phyloP scores from a whole-genome alignment of 2,329 filamentous ascomycete genomes.

The Knufia fluminis region DNA sequence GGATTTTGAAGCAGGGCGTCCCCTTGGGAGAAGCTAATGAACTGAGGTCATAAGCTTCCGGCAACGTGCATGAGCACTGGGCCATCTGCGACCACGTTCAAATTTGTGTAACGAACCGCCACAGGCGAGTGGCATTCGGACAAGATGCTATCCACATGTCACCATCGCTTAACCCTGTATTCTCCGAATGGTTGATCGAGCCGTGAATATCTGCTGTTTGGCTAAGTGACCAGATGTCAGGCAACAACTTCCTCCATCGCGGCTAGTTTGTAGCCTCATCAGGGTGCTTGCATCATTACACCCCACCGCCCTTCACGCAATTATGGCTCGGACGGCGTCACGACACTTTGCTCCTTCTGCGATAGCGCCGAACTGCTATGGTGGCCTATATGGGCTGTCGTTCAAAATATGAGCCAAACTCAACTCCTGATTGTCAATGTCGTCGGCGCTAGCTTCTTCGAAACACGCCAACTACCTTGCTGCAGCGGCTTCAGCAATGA shows the following conservation, averaged over 20 bases:
- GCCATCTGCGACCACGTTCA: constrained; percentile 4
- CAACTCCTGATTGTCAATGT: too few relatives aligned
- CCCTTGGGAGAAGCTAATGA: not conserved
- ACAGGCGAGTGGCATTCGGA: constrained; percentile 4
- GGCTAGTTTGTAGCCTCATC: not conserved
- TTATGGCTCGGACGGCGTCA: too few relatives aligned
- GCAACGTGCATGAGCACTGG: constrained; percentile 9
- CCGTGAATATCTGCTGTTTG: not conserved
- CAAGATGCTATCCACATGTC: constrained; percentile 5
- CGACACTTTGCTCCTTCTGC: too few relatives aligned
- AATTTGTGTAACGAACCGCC: constrained; percentile 8
- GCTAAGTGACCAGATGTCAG: not conserved
- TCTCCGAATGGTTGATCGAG: not conserved
- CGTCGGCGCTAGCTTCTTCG: too few relatives aligned
- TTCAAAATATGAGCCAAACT: too few relatives aligned
- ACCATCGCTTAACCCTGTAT: not conserved
- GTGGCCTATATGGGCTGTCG: too few relatives aligned
- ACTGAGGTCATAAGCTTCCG: constrained; percentile 1
- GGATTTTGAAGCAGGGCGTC: not conserved
- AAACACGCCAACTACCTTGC: too few relatives aligned
- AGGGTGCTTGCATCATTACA: too few relatives aligned
- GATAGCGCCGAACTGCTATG: too few relatives aligned
- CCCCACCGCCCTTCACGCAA: too few relatives aligned
- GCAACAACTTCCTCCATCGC: not conserved
- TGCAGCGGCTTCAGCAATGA: too few relatives aligned